Evolutionary conservation across 1,139 yeast genomes (phyloP), one percentile per base, ranked within the genome.

Genomic region (Debaryomycetaceae sp.): DNA sequence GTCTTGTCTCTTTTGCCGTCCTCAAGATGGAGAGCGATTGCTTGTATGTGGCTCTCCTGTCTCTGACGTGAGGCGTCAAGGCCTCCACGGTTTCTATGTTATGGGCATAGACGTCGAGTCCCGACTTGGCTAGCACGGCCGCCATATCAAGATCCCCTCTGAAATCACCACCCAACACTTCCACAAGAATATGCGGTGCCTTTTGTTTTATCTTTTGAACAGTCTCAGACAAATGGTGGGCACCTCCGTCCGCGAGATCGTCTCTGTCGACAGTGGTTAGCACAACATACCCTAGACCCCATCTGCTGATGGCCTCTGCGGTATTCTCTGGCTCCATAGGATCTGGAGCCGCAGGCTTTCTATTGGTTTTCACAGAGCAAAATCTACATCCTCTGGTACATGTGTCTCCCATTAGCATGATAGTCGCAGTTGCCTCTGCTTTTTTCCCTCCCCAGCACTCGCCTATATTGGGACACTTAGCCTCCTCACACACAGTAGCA

Each of bases 371-470:
- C 42, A 95, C 99, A 1, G 96, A 87, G 65, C 99, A 95, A 69
- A 95, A 95, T 50, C 99, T 78, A 63, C 99, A 95, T 9, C 99
- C 99, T 66, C 99, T 78, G 5, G 99, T 95, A 69, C 99, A 95
- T 0, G 99, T 93, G 59, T 95, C 99, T 49, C 99, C 99, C 77
- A 95, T 77, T 51, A 95, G 75, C 99, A 95, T 95, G 57, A 95
- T 93, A 3, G 99, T 95, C 5, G 99, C 99, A 4, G 99, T 95
- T n/a, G 99, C 97, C 58, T 88, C 95, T 6, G 91, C 78, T 65
- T 90, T 90, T 58, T 85, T 83, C 33, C 99, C 99, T 44, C 99
- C 98, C 99, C 99, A 95, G 68, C 99, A 95, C 65, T 95, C 99
- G 42, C 98, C 97, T 49, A 95, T 95, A 63, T 95, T 95, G 17